Percentiles rank a stretch among this genome's conserved stretches.
These are phyloP conservation scores for Suhomyces wounanorum DNA, from an alignment of 1,139 yeast species.

Conservation along the genomic window DNA sequence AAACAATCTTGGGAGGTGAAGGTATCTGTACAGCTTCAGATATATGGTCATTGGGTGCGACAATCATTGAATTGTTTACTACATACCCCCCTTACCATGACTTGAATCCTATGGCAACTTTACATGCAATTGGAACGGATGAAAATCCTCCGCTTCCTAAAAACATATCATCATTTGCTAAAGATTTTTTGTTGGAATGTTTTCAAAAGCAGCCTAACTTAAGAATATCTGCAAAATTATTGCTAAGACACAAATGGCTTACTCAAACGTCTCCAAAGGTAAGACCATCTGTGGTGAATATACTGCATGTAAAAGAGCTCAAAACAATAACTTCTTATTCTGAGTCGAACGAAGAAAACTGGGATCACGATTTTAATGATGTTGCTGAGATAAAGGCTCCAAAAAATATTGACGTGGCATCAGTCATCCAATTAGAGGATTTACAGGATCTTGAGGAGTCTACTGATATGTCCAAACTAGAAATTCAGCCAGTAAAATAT, in stretches of 20 bases:
- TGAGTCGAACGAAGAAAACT: conserved; percentile 35
- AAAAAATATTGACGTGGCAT: conserved; percentile 3
- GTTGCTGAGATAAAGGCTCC: conserved; percentile 15
- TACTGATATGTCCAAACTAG: conserved; percentile 7
- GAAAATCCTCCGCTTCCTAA: conserved; percentile 78
- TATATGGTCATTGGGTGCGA: conserved; percentile 94
- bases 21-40: conserved; percentile 89
- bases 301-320: conserved; percentile 8
- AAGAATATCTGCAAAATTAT: conserved; percentile 56
- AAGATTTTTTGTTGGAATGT: conserved; percentile 72
- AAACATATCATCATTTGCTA: conserved; percentile 51
- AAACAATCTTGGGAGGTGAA: conserved; percentile 69
- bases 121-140: conserved; percentile 91
- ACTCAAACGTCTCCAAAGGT: conserved; percentile 7
- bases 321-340: conserved; percentile 30
- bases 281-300: conserved; percentile 8
- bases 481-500: conserved; percentile 7
- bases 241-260: conserved; percentile 68
- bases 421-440: conserved; percentile 2
- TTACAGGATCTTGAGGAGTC: conserved; percentile 8
- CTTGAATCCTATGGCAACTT: conserved; percentile 79
- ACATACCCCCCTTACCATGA: conserved; percentile 89
- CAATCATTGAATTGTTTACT: conserved; percentile 81
- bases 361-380: conserved; percentile 39
- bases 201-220: conserved; percentile 73